Percentiles rank a stretch among this genome's conserved stretches.
Conservation (phyloP, 352 stramenopile species). For the Globisporangium cystogenes region DNA sequence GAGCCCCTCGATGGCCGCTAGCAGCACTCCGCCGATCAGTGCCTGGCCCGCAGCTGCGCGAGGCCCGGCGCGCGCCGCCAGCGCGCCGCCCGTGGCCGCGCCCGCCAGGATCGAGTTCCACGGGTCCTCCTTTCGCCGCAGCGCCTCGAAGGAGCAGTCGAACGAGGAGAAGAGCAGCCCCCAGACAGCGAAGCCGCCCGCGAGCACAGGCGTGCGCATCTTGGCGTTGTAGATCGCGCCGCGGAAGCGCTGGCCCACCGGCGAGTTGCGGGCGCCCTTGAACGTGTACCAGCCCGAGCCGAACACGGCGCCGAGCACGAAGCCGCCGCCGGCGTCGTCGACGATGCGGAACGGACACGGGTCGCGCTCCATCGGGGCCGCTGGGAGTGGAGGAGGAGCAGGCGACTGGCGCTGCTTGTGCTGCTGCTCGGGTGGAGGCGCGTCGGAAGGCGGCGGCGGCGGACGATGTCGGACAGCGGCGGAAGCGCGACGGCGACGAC, state of each 20-base stretch:
- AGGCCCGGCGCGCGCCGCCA: slow-evolving; percentile 93
- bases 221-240: slow-evolving; percentile 93
- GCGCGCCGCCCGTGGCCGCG: slow-evolving; percentile 93
- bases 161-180: slow-evolving; percentile 97
- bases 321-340: slow-evolving; percentile 97
- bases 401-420: not conserved
- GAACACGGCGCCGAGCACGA: slow-evolving; percentile 94
- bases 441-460: not conserved
- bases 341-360: slow-evolving; percentile 98
- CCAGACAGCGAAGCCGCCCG: slow-evolving; percentile 94
- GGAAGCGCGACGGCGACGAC: not conserved
- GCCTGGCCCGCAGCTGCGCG: slow-evolving; percentile 92
- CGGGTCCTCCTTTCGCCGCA: slow-evolving; percentile 98
- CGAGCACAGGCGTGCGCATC: slow-evolving; percentile 92
- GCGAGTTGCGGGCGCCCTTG: slow-evolving; percentile 93
- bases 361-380: slow-evolving; percentile 77
- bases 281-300: slow-evolving; percentile 96
- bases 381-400: too few relatives aligned
- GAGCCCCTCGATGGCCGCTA: slow-evolving; percentile 97
- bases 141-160: slow-evolving; percentile 96
- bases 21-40: slow-evolving; percentile 92
- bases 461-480: too few relatives aligned
- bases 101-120: slow-evolving; percentile 99
- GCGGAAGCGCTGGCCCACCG: slow-evolving; percentile 86
- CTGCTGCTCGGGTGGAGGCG: not conserved